These are phyloP conservation scores for Antrodiella citrinella DNA, from an alignment of 768 basidiomycete genomes.

Conservation along the genomic window DNA sequence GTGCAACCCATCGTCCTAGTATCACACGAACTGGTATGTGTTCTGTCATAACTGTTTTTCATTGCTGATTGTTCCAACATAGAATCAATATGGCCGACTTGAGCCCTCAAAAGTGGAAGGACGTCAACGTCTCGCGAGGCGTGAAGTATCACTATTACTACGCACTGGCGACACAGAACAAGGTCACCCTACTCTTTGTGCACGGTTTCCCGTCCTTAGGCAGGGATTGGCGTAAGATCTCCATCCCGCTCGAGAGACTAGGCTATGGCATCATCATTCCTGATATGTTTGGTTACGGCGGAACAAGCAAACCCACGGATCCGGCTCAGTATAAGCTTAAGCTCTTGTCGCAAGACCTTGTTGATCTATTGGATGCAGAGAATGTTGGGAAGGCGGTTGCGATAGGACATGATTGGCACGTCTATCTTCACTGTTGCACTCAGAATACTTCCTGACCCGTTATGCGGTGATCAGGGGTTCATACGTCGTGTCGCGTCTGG, in stretches of 20 bases:
- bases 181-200: slow-evolving; percentile 33
- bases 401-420: slow-evolving; percentile 29
- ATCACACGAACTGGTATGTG: too few species aligned
- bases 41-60: too few species aligned
- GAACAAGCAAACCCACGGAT: slow-evolving; percentile 33
- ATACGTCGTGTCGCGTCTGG: slow-evolving; percentile 19
- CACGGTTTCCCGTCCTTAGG: slow-evolving; percentile 39
- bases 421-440: too few species aligned
- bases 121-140: slow-evolving; percentile 23
- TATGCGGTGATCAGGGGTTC: neutral
- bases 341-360: slow-evolving; percentile 22
- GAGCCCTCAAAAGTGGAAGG: slow-evolving; percentile 19
- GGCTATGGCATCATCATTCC: slow-evolving; percentile 39
- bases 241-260: slow-evolving; percentile 27
- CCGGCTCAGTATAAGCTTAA: slow-evolving; percentile 18
- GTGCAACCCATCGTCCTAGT: too few species aligned
- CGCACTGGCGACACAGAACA: slow-evolving; percentile 16
- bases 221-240: slow-evolving; percentile 33
- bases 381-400: slow-evolving; percentile 21
- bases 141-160: slow-evolving; percentile 30
- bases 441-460: too few species aligned
- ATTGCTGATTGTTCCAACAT: too few species aligned
- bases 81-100: neutral
- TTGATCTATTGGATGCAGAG: slow-evolving; percentile 26
- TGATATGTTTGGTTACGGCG: slow-evolving; percentile 40